Conservation (phyloP, 2,329 filamentous ascomycete species). For the Chalaropsis ovoidea region DNA sequence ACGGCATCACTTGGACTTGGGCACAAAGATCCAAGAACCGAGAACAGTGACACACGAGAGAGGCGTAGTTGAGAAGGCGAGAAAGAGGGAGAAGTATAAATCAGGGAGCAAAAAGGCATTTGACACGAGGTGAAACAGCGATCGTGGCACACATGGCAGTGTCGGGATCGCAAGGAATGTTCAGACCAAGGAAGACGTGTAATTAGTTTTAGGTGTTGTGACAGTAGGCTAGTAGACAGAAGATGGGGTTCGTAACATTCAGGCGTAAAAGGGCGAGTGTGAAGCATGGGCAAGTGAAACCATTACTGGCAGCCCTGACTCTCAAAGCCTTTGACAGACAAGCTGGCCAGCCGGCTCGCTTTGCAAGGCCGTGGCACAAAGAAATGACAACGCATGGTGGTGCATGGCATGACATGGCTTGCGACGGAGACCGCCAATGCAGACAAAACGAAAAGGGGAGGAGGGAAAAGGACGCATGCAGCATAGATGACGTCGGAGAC, state of each 20-base stretch:
- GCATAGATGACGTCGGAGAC: not conserved
- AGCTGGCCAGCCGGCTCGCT: not conserved
- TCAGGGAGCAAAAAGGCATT: not conserved
- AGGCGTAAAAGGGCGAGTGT: slow-evolving; percentile 13
- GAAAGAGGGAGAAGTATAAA: not conserved
- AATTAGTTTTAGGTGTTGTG: slow-evolving; percentile 19
- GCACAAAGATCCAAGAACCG: not conserved
- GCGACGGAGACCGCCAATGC: not conserved
- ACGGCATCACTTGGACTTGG: not conserved
- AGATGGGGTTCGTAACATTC: slow-evolving; percentile 10
- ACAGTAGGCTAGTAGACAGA: slow-evolving; percentile 12
- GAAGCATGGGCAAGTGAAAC: not conserved
- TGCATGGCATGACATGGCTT: not conserved
- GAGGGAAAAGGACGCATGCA: not conserved
- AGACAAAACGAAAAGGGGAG: not conserved
- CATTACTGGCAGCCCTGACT: not conserved
- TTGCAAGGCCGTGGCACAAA: not conserved
- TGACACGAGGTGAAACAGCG: not conserved
- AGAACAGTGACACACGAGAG: not conserved
- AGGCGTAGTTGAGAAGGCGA: not conserved
- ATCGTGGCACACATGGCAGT: not conserved
- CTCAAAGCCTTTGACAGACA: slow-evolving; percentile 8
- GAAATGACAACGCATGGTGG: not conserved
- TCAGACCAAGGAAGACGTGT: slow-evolving; percentile 4
- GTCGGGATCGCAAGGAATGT: not conserved